phyloP scores from a whole-genome alignment of 805 yeast species.

The Clavispora fructus region DNA sequence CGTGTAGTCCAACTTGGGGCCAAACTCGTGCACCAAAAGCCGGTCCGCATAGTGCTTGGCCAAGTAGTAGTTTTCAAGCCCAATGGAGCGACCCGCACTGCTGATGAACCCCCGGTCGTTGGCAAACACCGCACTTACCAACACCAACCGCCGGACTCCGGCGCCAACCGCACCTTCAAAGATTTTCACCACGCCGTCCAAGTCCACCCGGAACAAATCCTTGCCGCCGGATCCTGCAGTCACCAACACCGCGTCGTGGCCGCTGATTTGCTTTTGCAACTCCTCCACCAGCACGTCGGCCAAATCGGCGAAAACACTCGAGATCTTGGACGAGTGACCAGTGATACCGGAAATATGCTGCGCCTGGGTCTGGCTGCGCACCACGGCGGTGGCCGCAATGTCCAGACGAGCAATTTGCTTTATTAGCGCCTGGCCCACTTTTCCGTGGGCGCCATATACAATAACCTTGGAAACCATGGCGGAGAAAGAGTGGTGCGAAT shows the following conservation, averaged over 20 bases:
- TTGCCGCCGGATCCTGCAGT: conserved; percentile 62
- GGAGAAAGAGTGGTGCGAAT: background rate
- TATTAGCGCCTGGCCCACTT: conserved; percentile 47
- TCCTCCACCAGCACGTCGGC: conserved; percentile 29
- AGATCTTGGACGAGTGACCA: conserved; percentile 19
- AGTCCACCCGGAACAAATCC: conserved; percentile 48
- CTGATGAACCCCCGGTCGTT: conserved; percentile 46
- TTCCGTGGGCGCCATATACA: conserved; percentile 59
- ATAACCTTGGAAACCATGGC: conserved; percentile 8
- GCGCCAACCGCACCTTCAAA: conserved; percentile 49
- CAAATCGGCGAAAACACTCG: conserved; percentile 35
- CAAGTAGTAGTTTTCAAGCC: conserved; percentile 45
- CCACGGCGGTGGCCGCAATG: conserved; percentile 35
- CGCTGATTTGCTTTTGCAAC: conserved; percentile 35
- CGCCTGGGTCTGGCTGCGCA: conserved; percentile 44
- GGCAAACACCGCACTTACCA: conserved; percentile 55
- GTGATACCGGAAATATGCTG: conserved; percentile 33
- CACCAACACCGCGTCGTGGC: conserved; percentile 53
- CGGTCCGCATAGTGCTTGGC: conserved; percentile 61
- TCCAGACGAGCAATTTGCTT: conserved; percentile 12
- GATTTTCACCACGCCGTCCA: conserved; percentile 56
- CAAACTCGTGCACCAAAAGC: conserved; percentile 30
- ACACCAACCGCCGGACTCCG: conserved; percentile 40
- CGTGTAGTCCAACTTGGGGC: conserved; percentile 45
- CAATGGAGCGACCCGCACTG: conserved; percentile 26